Evolutionary conservation across 1,139 yeast genomes (phyloP).

Genomic region (Kazachstania sp.): DNA sequence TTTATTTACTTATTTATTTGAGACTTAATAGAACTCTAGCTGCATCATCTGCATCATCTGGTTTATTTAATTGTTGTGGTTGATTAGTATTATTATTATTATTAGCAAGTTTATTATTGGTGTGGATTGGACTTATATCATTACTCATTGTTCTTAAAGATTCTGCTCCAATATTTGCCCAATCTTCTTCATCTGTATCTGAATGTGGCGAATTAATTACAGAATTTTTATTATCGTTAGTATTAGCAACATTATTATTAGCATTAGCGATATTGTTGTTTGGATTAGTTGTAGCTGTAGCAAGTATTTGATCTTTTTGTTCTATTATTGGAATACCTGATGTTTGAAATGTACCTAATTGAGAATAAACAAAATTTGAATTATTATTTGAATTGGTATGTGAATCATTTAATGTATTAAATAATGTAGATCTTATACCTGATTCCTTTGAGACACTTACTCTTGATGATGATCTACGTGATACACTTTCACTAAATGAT

Average conservation of each 20-base stretch:
- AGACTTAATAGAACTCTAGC: constrained; percentile 17
- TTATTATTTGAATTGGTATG: too few species aligned
- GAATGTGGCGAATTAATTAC: constrained; percentile 18
- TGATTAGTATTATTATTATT: too few species aligned
- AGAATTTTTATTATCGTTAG: too few species aligned
- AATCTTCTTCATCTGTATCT: constrained; percentile 90
- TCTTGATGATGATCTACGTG: constrained; percentile 20
- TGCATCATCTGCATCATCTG: constrained; percentile 10
- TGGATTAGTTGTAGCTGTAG: not conserved
- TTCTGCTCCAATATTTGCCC: constrained; percentile 84
- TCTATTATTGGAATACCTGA: constrained; percentile 2
- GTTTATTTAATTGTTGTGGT: not conserved
- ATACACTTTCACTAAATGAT: constrained; percentile 11
- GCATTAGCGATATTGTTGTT: not conserved
- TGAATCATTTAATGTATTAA: not conserved
- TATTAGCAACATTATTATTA: too few species aligned
- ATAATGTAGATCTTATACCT: constrained; percentile 20
- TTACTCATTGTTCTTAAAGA: constrained; percentile 37
- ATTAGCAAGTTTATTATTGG: not conserved
- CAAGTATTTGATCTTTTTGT: not conserved
- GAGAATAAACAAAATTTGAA: constrained; percentile 2
- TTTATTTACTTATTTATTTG: constrained; percentile 3
- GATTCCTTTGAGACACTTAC: constrained; percentile 25
- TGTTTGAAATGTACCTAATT: constrained; percentile 1
- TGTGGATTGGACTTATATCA: constrained; percentile 7